Evolutionary conservation across 768 basidiomycete genomes (phyloP).

Genomic region (Nidularia pulvinata): DNA sequence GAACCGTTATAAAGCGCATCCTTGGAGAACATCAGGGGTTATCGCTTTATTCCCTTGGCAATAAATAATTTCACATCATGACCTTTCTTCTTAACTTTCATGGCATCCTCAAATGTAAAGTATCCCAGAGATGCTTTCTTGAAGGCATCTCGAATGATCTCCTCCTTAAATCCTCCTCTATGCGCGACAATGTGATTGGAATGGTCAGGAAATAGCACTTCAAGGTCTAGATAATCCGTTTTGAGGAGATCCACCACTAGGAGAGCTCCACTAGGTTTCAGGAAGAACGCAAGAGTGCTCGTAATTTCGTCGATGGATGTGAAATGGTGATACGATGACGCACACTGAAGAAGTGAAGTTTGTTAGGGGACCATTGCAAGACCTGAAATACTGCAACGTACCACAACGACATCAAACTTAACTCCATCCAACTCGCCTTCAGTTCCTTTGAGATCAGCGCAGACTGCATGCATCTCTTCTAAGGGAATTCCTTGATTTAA

Average conservation of each 20-base stretch:
- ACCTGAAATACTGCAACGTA: conserved; percentile 27
- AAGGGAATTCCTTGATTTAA: conserved; percentile 58
- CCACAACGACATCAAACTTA: conserved; percentile 72
- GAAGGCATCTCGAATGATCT: conserved; percentile 17
- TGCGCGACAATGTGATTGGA: conserved; percentile 22
- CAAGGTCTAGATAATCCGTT: conserved; percentile 11
- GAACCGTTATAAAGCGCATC: background rate
- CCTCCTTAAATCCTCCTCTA: conserved; percentile 21
- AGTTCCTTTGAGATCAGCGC: conserved; percentile 44
- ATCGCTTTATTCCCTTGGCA: conserved; percentile 13
- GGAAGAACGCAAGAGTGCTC: conserved; percentile 38
- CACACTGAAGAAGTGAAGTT: conserved; percentile 41
- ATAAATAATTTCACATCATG: conserved; percentile 14
- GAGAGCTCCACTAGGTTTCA: conserved; percentile 57
- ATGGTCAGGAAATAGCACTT: conserved; percentile 19
- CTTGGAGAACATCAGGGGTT: background rate
- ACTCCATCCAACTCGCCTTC: conserved; percentile 46
- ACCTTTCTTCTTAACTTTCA: conserved; percentile 14
- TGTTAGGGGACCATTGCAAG: background rate
- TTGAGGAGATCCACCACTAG: conserved; percentile 53
- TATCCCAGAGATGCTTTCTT: conserved; percentile 15
- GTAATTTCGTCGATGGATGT: conserved; percentile 45
- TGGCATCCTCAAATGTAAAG: conserved; percentile 12
- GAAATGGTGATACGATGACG: conserved; percentile 65
- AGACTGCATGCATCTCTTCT: conserved; percentile 69